Conservation (phyloP, 2,329 filamentous ascomycete species). For the Ascosphaera apis region DNA sequence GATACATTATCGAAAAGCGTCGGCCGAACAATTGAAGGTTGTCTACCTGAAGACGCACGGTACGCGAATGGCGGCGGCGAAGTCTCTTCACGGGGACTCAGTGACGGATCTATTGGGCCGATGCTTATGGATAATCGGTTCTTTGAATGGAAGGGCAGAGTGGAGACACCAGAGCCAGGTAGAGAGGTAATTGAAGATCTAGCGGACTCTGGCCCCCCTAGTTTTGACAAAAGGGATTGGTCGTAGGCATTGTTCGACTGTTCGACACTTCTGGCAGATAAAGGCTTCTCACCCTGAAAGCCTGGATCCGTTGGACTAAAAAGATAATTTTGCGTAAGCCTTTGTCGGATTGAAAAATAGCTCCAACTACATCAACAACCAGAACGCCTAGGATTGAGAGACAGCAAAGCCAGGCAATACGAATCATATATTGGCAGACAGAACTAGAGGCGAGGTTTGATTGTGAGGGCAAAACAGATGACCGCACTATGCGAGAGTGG, state of each 20-base stretch:
- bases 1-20: conserved; percentile 20
- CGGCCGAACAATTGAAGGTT: conserved; percentile 18
- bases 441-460: background rate
- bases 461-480: background rate
- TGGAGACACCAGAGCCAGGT: conserved; percentile 9
- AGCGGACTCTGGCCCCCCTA: conserved; percentile 35
- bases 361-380: background rate
- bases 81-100: conserved; percentile 6
- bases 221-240: conserved; percentile 37
- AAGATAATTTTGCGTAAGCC: conserved; percentile 1
- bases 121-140: conserved; percentile 9
- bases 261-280: conserved; percentile 33
- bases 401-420: too few relatives aligned
- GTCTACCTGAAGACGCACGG: conserved; percentile 17
- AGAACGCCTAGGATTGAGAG: background rate
- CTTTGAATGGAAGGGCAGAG: conserved; percentile 14
- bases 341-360: conserved; percentile 1
- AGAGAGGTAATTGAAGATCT: conserved; percentile 20
- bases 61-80: conserved; percentile 16
- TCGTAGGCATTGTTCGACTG: conserved; percentile 39
- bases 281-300: conserved; percentile 35
- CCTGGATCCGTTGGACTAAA: conserved; percentile 13
- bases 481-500: background rate
- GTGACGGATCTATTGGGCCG: conserved; percentile 5
- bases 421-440: background rate